Evolutionary conservation across 768 basidiomycete species (phyloP).

Genomic region (Lepiota brunneoincarnata): DNA sequence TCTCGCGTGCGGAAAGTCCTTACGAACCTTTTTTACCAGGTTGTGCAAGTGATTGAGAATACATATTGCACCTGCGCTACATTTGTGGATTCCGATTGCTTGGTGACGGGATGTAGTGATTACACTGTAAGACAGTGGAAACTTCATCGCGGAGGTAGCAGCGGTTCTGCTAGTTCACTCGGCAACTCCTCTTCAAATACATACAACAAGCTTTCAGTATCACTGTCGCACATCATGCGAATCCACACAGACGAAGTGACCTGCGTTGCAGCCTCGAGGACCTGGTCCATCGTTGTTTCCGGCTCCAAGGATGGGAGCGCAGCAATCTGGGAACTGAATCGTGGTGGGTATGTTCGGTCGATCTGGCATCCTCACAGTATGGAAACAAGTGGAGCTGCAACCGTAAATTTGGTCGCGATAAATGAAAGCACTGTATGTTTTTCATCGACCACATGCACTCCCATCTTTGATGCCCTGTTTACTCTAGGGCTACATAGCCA

Average conservation of each 20-base stretch:
- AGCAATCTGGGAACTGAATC: slow-evolving; percentile 87
- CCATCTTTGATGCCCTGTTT: not conserved
- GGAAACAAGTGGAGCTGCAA: slow-evolving; percentile 31
- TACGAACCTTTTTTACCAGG: slow-evolving; percentile 30
- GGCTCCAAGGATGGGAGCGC: slow-evolving; percentile 86
- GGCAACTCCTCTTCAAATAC: slow-evolving; percentile 2
- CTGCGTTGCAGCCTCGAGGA: slow-evolving; percentile 68
- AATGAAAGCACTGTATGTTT: slow-evolving; percentile 80
- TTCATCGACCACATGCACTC: not conserved
- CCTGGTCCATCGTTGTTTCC: slow-evolving; percentile 83
- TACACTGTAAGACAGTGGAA: slow-evolving; percentile 86
- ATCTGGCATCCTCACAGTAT: slow-evolving; percentile 57
- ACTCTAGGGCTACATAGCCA: slow-evolving; percentile 79
- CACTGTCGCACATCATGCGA: slow-evolving; percentile 73
- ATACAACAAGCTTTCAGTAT: slow-evolving; percentile 19
- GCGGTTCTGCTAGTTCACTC: slow-evolving; percentile 10
- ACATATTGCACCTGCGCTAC: slow-evolving; percentile 69
- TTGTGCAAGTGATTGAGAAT: slow-evolving; percentile 76
- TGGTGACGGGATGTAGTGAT: slow-evolving; percentile 81
- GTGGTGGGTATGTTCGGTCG: slow-evolving; percentile 75
- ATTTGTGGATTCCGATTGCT: slow-evolving; percentile 69
- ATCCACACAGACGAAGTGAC: slow-evolving; percentile 70
- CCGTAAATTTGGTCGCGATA: slow-evolving; percentile 69
- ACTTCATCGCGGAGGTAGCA: slow-evolving; percentile 37
- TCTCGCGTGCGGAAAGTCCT: not conserved